Conservation (phyloP, 768 basidiomycete genomes). For the Mycena chlorophos region DNA sequence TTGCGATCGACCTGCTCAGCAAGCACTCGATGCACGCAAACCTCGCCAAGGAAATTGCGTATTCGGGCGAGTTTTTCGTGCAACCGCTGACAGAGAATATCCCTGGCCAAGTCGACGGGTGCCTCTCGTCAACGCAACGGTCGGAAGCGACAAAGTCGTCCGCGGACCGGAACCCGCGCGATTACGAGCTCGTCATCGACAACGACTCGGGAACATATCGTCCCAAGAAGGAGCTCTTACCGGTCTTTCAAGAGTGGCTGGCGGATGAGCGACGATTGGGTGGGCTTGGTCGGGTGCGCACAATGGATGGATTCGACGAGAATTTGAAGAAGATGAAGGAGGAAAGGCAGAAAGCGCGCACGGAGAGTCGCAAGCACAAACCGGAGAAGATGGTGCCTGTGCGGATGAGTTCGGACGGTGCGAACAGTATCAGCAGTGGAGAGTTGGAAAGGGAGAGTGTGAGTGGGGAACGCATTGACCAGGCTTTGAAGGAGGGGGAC, state of each 20-base stretch:
- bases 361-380: conserved; percentile 27
- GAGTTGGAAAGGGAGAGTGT: conserved; percentile 5
- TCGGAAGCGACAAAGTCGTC: background rate
- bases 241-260: conserved; percentile 38
- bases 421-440: conserved; percentile 12
- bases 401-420: conserved; percentile 3
- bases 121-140: background rate
- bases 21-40: conserved; percentile 51
- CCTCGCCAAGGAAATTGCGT: conserved; percentile 43
- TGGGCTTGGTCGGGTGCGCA: conserved; percentile 37
- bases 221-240: conserved; percentile 40
- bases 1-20: conserved; percentile 42
- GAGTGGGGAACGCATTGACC: conserved; percentile 10
- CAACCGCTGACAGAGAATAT: conserved; percentile 20
- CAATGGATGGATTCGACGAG: conserved; percentile 42
- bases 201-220: conserved; percentile 50
- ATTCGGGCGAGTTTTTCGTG: conserved; percentile 44
- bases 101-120: background rate
- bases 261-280: conserved; percentile 33
- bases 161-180: conserved; percentile 28
- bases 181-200: conserved; percentile 48
- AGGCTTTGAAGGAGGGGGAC: conserved; percentile 10
- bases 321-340: conserved; percentile 17
- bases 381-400: conserved; percentile 14
- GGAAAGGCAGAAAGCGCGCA: conserved; percentile 25